phyloP scores from a whole-genome alignment of 108 stramenopile genomes.

The Nitzschia putrida region DNA sequence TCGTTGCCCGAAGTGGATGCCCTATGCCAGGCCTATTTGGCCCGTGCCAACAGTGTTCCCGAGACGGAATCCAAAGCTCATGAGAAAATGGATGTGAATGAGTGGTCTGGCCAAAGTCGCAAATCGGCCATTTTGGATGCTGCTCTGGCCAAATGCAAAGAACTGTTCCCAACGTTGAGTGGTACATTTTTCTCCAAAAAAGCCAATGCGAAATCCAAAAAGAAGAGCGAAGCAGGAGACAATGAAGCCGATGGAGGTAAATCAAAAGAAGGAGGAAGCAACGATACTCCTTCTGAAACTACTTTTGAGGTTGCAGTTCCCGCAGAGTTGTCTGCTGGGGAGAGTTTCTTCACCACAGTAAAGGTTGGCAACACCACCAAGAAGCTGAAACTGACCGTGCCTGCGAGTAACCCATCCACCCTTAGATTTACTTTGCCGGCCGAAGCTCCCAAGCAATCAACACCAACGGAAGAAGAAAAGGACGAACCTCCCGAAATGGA shows the following conservation, averaged over 20 bases:
- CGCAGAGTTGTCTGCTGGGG: conserved; percentile 40
- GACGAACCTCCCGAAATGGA: too few relatives aligned
- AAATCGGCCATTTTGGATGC: conserved; percentile 30
- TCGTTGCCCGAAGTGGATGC: conserved; percentile 60
- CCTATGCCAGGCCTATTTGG: conserved; percentile 52
- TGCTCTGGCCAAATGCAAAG: conserved; percentile 38
- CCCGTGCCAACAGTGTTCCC: conserved; percentile 27
- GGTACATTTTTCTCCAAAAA: conserved; percentile 35
- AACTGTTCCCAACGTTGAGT: conserved; percentile 45
- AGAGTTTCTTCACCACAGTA: conserved; percentile 50
- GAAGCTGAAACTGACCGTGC: conserved; percentile 58
- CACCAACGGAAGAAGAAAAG: too few relatives aligned
- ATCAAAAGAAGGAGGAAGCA: background rate
- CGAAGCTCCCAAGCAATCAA: too few relatives aligned
- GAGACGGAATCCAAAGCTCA: conserved; percentile 1
- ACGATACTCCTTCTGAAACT: background rate
- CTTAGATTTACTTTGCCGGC: conserved; percentile 35
- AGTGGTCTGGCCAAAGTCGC: conserved; percentile 50
- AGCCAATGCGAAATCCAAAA: conserved; percentile 14
- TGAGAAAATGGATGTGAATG: conserved; percentile 32
- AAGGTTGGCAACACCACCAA: conserved; percentile 38
- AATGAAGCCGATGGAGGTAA: conserved; percentile 6
- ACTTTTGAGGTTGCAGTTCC: conserved; percentile 52
- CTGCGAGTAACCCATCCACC: conserved; percentile 34
- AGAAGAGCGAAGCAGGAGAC: conserved; percentile 18